A percentile compares a stretch with the other conserved stretches of the same genome.
These are phyloP conservation scores for Suillus fuscotomentosus DNA, from an alignment of 768 basidiomycete genomes.

Conservation along the genomic window DNA sequence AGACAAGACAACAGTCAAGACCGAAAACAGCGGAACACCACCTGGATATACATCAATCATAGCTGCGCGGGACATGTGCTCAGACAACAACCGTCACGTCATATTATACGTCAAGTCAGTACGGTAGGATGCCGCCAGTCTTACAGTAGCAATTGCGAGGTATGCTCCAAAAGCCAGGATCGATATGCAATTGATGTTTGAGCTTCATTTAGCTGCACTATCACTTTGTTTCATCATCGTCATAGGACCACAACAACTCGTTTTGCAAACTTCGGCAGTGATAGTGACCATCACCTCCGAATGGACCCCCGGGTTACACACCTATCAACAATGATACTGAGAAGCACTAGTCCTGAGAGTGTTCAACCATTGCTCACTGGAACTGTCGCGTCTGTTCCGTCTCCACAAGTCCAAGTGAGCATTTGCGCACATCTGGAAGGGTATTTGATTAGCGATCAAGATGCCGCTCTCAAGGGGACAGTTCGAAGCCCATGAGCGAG, in stretches of 20 bases:
- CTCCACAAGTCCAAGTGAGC: slow-evolving; percentile 11
- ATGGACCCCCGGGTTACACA: not conserved
- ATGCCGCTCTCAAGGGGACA: slow-evolving; percentile 3
- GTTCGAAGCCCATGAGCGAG: slow-evolving; percentile 12
- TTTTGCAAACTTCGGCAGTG: not conserved
- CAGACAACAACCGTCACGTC: not conserved
- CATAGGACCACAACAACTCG: not conserved
- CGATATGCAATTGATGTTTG: not conserved
- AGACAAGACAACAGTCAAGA: not conserved
- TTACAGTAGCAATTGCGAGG: slow-evolving; percentile 6
- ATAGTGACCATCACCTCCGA: not conserved
- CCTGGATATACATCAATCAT: no score
- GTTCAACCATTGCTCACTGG: slow-evolving; percentile 7
- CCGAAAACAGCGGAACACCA: no score
- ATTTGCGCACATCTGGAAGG: not conserved
- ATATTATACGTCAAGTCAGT: not conserved
- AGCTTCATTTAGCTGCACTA: not conserved
- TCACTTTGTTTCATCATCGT: not conserved
- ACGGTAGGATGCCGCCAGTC: not conserved
- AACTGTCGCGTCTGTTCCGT: not conserved
- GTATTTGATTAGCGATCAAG: not conserved
- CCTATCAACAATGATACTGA: slow-evolving; percentile 4
- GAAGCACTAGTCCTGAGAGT: slow-evolving; percentile 1
- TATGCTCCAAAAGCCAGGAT: slow-evolving; percentile 3
- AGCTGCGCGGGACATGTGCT: no score